phyloP scores from a whole-genome alignment of 805 yeast genomes.

The Kazachstania kunashirensis region DNA sequence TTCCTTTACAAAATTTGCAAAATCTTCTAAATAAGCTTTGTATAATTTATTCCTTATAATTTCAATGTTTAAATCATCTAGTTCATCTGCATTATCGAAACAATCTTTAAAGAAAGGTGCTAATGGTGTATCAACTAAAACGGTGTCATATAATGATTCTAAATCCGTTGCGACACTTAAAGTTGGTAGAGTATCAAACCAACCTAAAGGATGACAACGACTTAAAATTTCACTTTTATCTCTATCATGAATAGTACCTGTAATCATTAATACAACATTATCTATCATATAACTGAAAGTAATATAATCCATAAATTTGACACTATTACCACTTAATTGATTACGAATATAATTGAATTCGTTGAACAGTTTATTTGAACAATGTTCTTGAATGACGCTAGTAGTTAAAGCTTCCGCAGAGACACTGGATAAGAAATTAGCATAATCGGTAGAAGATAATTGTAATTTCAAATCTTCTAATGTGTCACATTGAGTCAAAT shows the following conservation, averaged over 20 bases:
- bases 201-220: conserved; percentile 93
- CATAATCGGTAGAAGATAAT: conserved; percentile 92
- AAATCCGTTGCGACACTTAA: conserved; percentile 90
- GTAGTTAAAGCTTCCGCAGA: conserved; percentile 74
- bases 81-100: conserved; percentile 71
- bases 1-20: conserved; percentile 50
- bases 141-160: conserved; percentile 86
- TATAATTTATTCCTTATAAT: conserved; percentile 84
- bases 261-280: conserved; percentile 88
- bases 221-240: conserved; percentile 80
- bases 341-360: conserved; percentile 80
- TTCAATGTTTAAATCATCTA: conserved; percentile 93
- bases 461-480: conserved; percentile 91
- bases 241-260: conserved; percentile 93
- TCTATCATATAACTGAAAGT: conserved; percentile 98
- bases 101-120: conserved; percentile 94
- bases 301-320: conserved; percentile 82
- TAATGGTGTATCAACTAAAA: conserved; percentile 89
- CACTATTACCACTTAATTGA: conserved; percentile 72
- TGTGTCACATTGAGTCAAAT: conserved; percentile 91
- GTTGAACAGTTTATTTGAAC: conserved; percentile 61
- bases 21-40: conserved; percentile 89
- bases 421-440: conserved; percentile 75
- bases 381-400: conserved; percentile 70
- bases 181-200: conserved; percentile 97